A percentile compares a stretch with the other conserved stretches of the same genome.
phyloP scores from a whole-genome alignment of 192 early-diverging fungal species.

The Spizellomyces punctatus region DNA sequence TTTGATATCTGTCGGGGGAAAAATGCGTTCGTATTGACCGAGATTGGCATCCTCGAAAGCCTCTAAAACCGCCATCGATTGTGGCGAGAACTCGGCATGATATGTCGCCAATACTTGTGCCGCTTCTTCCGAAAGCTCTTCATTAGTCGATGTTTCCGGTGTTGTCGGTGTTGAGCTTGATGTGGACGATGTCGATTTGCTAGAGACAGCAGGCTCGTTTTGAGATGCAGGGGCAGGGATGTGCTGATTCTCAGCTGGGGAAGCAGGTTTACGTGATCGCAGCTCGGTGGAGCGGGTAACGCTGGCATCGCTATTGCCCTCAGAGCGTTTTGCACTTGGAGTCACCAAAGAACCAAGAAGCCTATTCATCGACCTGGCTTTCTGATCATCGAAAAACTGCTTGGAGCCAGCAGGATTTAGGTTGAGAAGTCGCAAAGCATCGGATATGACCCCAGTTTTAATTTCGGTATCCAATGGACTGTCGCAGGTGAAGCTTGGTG shows the following conservation, averaged over 20 bases:
- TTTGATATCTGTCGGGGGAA: constrained; percentile 40
- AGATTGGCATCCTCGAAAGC: constrained; percentile 44
- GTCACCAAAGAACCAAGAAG: constrained; percentile 21
- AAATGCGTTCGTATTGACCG: constrained; percentile 47
- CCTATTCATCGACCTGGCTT: constrained; percentile 31
- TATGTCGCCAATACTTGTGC: constrained; percentile 20
- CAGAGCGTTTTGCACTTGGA: not conserved
- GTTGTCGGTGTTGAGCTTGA: not conserved
- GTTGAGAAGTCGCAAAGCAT: constrained; percentile 51
- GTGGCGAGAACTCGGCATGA: constrained; percentile 25
- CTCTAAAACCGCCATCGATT: constrained; percentile 17
- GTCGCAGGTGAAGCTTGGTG: constrained; percentile 61
- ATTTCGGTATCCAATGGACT: constrained; percentile 55
- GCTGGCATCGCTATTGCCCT: not conserved
- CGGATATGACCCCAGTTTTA: constrained; percentile 54
- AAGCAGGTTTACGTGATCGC: not conserved
- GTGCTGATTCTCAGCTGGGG: not conserved
- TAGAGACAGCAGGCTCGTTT: not conserved
- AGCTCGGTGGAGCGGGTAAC: not conserved
- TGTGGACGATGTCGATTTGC: not conserved
- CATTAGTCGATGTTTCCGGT: not conserved
- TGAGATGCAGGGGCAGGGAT: not conserved
- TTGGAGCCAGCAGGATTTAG: constrained; percentile 25
- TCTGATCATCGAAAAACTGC: constrained; percentile 44
- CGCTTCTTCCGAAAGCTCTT: constrained; percentile 8